Conservation (phyloP, 2,329 filamentous ascomycete species). For the Penicillium sp. region DNA sequence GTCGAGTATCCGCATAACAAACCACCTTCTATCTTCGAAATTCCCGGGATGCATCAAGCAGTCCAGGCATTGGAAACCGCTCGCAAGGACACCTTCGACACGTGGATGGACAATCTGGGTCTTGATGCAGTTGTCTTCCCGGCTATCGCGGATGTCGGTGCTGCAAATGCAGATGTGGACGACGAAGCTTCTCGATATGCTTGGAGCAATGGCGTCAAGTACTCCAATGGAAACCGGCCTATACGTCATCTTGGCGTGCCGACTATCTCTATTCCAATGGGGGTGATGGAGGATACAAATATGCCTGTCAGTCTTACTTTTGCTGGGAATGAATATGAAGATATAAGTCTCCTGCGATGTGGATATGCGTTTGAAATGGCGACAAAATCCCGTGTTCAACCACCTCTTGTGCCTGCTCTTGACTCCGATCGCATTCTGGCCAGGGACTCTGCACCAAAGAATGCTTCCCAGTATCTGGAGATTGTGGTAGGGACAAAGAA, state of each 20-base stretch:
- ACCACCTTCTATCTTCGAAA: slow-evolving; percentile 40
- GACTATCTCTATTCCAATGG: slow-evolving; percentile 56
- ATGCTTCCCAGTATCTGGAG: neutral
- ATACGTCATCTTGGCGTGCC: slow-evolving; percentile 57
- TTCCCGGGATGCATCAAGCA: slow-evolving; percentile 43
- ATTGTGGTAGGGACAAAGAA: slow-evolving; percentile 9
- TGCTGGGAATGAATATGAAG: slow-evolving; percentile 50
- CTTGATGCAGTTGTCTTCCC: slow-evolving; percentile 53
- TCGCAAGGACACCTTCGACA: slow-evolving; percentile 52
- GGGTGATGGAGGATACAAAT: slow-evolving; percentile 43
- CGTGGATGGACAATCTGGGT: slow-evolving; percentile 47
- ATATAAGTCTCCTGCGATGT: slow-evolving; percentile 33
- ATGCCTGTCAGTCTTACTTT: slow-evolving; percentile 58
- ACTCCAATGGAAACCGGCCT: slow-evolving; percentile 55
- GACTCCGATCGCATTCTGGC: slow-evolving; percentile 21
- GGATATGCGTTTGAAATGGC: slow-evolving; percentile 28
- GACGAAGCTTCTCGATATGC: slow-evolving; percentile 36
- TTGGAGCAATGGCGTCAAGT: slow-evolving; percentile 53
- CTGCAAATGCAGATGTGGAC: slow-evolving; percentile 48
- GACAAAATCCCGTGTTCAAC: slow-evolving; percentile 20
- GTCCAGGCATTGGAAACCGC: slow-evolving; percentile 49
- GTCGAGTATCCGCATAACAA: slow-evolving; percentile 27
- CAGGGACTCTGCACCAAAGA: neutral
- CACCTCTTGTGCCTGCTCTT: slow-evolving; percentile 21
- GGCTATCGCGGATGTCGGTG: slow-evolving; percentile 51